Conservation (phyloP, 1,139 yeast species). For the Candida smagusa region DNA sequence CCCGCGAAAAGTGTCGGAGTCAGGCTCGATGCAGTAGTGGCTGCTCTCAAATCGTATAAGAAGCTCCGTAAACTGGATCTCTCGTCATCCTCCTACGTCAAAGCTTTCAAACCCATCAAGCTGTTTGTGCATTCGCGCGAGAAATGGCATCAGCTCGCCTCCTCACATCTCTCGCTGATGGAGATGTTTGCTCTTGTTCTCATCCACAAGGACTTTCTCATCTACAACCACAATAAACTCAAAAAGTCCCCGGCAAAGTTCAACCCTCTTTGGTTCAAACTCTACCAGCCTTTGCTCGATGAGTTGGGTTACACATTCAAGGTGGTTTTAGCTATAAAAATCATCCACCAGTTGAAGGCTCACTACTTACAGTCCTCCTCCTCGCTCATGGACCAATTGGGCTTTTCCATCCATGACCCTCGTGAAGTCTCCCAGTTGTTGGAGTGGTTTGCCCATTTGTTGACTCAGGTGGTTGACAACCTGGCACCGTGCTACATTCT, state of each 20-base stretch:
- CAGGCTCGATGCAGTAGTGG: conserved; percentile 2
- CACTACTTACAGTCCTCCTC: conserved; percentile 1
- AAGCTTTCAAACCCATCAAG: conserved; percentile 39
- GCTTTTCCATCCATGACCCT: conserved; percentile 6
- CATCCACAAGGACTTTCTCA: conserved; percentile 24
- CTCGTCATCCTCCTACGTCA: conserved; percentile 26
- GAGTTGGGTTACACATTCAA: conserved; percentile 25
- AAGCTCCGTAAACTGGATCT: conserved; percentile 47
- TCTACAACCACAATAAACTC: conserved; percentile 23
- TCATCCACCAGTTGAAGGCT: conserved; percentile 6
- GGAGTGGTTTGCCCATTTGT: conserved; percentile 16
- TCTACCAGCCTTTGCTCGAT: conserved; percentile 33
- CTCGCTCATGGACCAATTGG: conserved; percentile 2
- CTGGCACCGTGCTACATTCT: neutral
- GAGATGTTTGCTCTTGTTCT: conserved; percentile 14
- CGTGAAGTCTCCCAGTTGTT: conserved; percentile 14
- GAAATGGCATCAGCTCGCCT: conserved; percentile 7
- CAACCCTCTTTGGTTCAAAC: conserved; percentile 25
- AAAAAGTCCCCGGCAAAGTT: conserved; percentile 17
- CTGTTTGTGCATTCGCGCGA: conserved; percentile 6
- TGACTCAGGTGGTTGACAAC: conserved; percentile 1
- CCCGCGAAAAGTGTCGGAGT: neutral
- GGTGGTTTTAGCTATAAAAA: conserved; percentile 11
- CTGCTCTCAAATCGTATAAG: conserved; percentile 28
- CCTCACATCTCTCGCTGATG: conserved; percentile 5